Evolutionary conservation across 805 yeast genomes (phyloP), one percentile per base, ranked within the genome.

Genomic region (Lipomyces japonicus): DNA sequence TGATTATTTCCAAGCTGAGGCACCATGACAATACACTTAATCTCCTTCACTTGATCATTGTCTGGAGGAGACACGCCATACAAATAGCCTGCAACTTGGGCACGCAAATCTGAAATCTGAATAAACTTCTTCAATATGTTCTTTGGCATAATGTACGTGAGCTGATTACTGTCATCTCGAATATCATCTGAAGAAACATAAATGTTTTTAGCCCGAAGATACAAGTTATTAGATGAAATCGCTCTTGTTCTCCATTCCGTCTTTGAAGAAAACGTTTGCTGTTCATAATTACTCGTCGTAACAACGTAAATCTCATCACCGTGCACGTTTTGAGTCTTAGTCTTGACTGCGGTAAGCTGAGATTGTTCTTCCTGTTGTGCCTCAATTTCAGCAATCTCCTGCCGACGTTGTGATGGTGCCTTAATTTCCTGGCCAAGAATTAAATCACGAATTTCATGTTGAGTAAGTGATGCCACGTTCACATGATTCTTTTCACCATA

Each of bases 221-320:
- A 83, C 41, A 93, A 71, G 57, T 80, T 76, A 39, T 85, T 76
- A 0, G 95, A 76, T 1, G 95, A 81, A 42, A 93, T 79, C 0
- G 97, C 96, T 35, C 95, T 71, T 46, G 76, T 75, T 60, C 97
- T 76, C 99, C 99, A 93, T 63, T 89, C 95, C 31, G 89, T 81
- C 65, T 80, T 82, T 1, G 96, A 86, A 40, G 82, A 75, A 65
- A 93, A 93, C 14, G 82, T 70, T 69, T 81, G 82, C 61, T 87
- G 93, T 65, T 89, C 98, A 64, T 86, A 90, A 55, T 80, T 80
- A 16, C 90, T 81, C 0, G 97, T 89, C 0, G 97, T 89, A 26
- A 91, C 96, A 0, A 96, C 91, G 37, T 86, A 84, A 61, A 93
- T 91, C 61, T 90, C 95, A 64, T 93, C 98, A 30, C 99, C 99